Evolutionary conservation across 306 rosid species (phyloP), one percentile per base, ranked within the genome.

Genomic region (Vigna unguiculata): DNA sequence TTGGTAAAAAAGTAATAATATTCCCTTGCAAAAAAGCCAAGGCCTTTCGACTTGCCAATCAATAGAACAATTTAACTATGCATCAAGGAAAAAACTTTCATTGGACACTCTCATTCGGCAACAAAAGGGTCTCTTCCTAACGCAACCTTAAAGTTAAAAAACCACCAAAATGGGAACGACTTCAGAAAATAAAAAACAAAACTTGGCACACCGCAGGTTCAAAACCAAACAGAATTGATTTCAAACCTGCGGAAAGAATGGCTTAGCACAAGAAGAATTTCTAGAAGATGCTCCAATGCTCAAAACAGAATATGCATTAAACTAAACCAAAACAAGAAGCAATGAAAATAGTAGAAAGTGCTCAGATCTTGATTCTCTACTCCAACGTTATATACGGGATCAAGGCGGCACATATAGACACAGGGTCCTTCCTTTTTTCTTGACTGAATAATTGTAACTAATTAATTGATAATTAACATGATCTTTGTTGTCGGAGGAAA

Each of bases 81-180:
- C 71, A 69, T 70, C 46, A 53, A 77, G 43, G 61, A 72, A n/a
- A 32, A 58, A 58, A 32, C 52, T 55, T 82, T 82, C 10, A 52
- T 14, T 22, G n/a, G 25, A 30, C 19, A 76, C 62, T 76, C 34
- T 81, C 24, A 36, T 32, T 32, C 49, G 34, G 61, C 3, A 36
- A 63, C 72, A 64, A 30, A 78, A 46, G 73, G 77, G 64, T n/a
- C 41, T 66, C 71, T 61, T 41, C 22, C 10, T 59, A 71, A 43
- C 22, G 43, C 62, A 79, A 52, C 49, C 51, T 46, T 46, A 84
- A 32, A 32, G 36, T 4, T 32, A 32, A 32, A 32, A 32, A 32
- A 32, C 5, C 43, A 69, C 34, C 38, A 13, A 32, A 66, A 32
- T 45, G 65, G 36, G 43, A 53, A 65, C 12, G 55, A 34, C 12